phyloP scores from a whole-genome alignment of 1,139 yeast genomes.

The Saccharomyces pastorianus region DNA sequence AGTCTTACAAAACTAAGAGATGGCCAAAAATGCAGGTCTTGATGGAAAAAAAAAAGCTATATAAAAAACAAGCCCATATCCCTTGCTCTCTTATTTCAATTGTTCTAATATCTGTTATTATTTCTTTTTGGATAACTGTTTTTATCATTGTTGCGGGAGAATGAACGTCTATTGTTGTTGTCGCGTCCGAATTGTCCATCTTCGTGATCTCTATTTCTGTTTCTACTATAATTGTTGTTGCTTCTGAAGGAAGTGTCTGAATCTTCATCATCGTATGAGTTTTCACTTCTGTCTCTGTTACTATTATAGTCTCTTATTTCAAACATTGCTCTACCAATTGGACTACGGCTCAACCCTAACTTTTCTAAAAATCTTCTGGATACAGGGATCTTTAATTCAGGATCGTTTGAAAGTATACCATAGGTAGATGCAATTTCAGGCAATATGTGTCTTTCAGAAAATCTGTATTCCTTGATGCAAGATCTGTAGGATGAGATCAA shows the following conservation, averaged over 20 bases:
- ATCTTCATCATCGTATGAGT: not conserved
- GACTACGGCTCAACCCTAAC: conserved; percentile 16
- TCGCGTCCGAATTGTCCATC: conserved; percentile 30
- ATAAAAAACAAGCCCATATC: not conserved
- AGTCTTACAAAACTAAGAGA: not conserved
- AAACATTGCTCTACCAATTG: conserved; percentile 16
- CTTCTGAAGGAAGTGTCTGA: conserved; percentile 1
- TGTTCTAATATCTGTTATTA: not conserved
- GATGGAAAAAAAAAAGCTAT: not conserved
- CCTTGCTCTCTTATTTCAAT: not conserved
- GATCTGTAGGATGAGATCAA: conserved; percentile 25
- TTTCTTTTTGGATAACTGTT: not conserved
- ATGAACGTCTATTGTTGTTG: not conserved
- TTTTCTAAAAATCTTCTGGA: conserved; percentile 14
- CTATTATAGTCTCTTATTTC: conserved; percentile 5
- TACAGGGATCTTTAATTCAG: conserved; percentile 19
- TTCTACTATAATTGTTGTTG: not conserved
- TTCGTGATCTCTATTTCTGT: not conserved
- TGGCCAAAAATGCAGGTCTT: not conserved
- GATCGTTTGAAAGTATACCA: conserved; percentile 21
- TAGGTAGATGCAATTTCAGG: conserved; percentile 22
- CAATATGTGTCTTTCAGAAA: conserved; percentile 13
- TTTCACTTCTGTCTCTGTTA: not conserved
- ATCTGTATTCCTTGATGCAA: conserved; percentile 19
- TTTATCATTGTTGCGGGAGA: not conserved